phyloP scores from a whole-genome alignment of 2,329 filamentous ascomycete genomes.

The Colletotrichum gigasporum region DNA sequence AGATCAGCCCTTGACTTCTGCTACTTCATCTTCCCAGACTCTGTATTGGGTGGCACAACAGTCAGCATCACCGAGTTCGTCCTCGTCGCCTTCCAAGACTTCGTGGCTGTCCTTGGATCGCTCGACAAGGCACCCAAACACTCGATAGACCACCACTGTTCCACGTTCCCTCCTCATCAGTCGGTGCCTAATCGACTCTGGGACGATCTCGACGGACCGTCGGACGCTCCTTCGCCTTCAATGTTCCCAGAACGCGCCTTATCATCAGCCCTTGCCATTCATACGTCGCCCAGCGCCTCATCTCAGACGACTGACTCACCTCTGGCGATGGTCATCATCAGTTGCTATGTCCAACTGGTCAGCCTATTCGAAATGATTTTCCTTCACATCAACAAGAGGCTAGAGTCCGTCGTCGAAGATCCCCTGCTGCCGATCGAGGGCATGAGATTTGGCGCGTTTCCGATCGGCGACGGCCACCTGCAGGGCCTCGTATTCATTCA shows the following conservation, averaged over 20 bases:
- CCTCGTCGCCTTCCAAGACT: not conserved
- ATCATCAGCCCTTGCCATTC: not conserved
- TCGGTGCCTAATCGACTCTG: too few relatives aligned
- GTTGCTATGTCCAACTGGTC: conserved; percentile 40
- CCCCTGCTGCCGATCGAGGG: conserved; percentile 31
- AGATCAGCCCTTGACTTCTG: not conserved
- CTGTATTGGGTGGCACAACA: not conserved
- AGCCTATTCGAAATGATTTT: conserved; percentile 36
- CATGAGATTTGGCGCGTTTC: conserved; percentile 37
- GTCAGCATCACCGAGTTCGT: not conserved
- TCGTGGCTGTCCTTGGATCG: not conserved
- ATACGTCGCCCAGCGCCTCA: too few relatives aligned
- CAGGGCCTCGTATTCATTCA: conserved; percentile 41
- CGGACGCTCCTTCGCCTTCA: not conserved
- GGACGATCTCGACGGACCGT: not conserved
- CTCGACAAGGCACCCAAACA: not conserved
- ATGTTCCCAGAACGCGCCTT: not conserved
- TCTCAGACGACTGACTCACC: conserved; percentile 33
- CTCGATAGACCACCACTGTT: too few relatives aligned
- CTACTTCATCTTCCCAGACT: not conserved
- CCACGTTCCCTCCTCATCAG: too few relatives aligned
- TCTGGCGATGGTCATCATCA: conserved; percentile 40
- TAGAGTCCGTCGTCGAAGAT: conserved; percentile 27
- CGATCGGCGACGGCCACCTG: conserved; percentile 36
- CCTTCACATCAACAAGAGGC: conserved; percentile 33